These are phyloP conservation scores for Ramaria sp. DNA, from an alignment of 768 basidiomycete species.

Conservation along the genomic window DNA sequence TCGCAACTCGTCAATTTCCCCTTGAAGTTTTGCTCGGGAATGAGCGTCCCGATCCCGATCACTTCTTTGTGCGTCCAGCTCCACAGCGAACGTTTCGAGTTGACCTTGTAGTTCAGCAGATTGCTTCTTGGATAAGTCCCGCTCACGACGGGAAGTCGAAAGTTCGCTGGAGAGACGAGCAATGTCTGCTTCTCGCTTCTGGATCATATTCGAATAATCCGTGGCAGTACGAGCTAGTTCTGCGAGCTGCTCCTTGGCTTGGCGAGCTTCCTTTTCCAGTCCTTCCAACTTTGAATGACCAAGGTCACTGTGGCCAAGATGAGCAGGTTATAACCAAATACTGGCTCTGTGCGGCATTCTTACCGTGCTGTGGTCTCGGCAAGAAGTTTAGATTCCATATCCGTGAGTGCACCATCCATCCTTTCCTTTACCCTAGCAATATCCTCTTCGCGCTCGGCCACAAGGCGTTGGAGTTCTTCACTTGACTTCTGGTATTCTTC, in stretches of 20 bases:
- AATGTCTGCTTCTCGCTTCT: constrained; percentile 70
- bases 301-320: constrained; percentile 39
- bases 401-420: constrained; percentile 49
- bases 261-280: constrained; percentile 59
- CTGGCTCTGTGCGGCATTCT: constrained; percentile 15
- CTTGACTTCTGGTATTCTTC: constrained; percentile 53
- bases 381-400: constrained; percentile 64
- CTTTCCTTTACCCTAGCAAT: constrained; percentile 63
- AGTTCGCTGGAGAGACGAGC: constrained; percentile 42
- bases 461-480: constrained; percentile 60
- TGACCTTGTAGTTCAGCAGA: constrained; percentile 60
- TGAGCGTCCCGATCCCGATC: constrained; percentile 37
- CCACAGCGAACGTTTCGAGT: constrained; percentile 51
- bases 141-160: constrained; percentile 42
- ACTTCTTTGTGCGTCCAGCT: constrained; percentile 49
- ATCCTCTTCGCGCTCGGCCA: constrained; percentile 73
- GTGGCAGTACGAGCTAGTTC: constrained; percentile 69
- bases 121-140: constrained; percentile 43
- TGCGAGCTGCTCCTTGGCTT: constrained; percentile 64
- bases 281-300: constrained; percentile 47
- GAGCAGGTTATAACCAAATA: background rate
- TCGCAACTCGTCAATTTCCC: constrained; percentile 80
- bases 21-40: constrained; percentile 54
- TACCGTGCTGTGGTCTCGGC: constrained; percentile 56
- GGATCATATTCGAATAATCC: constrained; percentile 65